A percentile compares a stretch with the other conserved stretches of the same genome.
Conservation (phyloP, 768 basidiomycete species). For the Boletus rufocinnamomeus region DNA sequence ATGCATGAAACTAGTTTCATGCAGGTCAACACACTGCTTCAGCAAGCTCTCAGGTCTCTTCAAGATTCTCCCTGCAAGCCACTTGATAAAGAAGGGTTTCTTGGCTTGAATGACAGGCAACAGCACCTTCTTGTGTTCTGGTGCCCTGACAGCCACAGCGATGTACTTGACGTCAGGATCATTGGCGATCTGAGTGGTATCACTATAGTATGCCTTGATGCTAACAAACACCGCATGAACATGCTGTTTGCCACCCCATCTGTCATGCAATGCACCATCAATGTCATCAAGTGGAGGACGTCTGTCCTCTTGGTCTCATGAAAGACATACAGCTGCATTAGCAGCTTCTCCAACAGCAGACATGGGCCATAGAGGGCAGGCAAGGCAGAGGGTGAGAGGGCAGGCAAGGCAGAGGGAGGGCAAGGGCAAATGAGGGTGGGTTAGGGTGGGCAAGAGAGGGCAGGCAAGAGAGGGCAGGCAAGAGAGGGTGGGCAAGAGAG, state of each 20-base stretch:
- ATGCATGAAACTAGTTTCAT: too few species aligned
- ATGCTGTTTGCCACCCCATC: slow-evolving; percentile 49
- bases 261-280: slow-evolving; percentile 50
- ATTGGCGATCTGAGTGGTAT: slow-evolving; percentile 15
- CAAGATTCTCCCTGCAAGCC: slow-evolving; percentile 12
- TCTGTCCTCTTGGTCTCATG: slow-evolving; percentile 36
- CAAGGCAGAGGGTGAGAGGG: too few species aligned
- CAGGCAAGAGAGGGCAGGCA: too few species aligned
- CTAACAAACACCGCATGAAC: slow-evolving; percentile 49
- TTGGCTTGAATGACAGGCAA: slow-evolving; percentile 10
- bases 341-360: slow-evolving; percentile 42
- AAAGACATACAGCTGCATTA: slow-evolving; percentile 46
- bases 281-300: slow-evolving; percentile 44
- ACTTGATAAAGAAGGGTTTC: slow-evolving; percentile 15
- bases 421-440: too few species aligned
- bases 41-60: slow-evolving; percentile 12
- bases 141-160: slow-evolving; percentile 14
- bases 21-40: too few species aligned
- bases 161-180: slow-evolving; percentile 18
- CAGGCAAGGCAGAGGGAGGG: too few species aligned
- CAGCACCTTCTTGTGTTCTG: slow-evolving; percentile 7
- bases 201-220: slow-evolving; percentile 14
- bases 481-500: too few species aligned
- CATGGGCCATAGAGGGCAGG: slow-evolving; percentile 39
- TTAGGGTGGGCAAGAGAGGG: too few species aligned